phyloP scores from a whole-genome alignment of 805 yeast species.

The Candida quercuum region DNA sequence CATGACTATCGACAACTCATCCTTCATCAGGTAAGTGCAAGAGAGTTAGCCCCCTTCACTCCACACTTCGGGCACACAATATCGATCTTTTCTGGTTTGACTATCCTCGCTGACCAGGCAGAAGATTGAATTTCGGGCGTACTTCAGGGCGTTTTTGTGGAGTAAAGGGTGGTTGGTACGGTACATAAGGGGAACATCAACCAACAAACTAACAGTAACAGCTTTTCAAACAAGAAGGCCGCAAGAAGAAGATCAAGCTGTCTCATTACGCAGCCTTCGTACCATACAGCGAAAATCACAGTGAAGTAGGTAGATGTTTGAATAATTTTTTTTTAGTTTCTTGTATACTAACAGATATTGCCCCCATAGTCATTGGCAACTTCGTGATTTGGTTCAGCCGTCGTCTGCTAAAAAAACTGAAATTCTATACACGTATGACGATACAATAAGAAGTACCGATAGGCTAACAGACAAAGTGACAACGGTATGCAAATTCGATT shows the following conservation, averaged over 20 bases:
- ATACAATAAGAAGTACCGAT: conserved; percentile 42
- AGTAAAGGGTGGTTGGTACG: neutral
- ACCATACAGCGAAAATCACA: conserved; percentile 1
- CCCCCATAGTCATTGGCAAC: conserved; percentile 65
- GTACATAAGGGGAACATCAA: neutral
- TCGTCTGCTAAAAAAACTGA: conserved; percentile 35
- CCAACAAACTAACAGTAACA: neutral
- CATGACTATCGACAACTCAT: neutral
- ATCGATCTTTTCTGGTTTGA: too few species aligned
- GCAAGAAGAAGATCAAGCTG: conserved; percentile 3
- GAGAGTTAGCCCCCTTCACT: neutral
- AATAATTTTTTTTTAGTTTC: neutral
- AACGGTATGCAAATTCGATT: conserved; percentile 46
- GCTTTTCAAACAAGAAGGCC: neutral
- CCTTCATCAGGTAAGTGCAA: neutral
- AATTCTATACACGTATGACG: conserved; percentile 55
- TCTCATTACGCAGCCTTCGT: conserved; percentile 2
- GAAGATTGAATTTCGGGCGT: neutral
- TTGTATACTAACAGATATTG: neutral
- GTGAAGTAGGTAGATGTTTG: conserved; percentile 1
- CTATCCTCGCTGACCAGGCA: too few species aligned
- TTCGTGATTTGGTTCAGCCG: conserved; percentile 65
- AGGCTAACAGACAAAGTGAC: conserved; percentile 28
- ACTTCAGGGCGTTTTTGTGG: neutral
- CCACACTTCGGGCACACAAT: neutral